A percentile compares a stretch with the other conserved stretches of the same genome.
Conservation (phyloP, 306 rosid species). For the Cucumis cinereus region DNA sequence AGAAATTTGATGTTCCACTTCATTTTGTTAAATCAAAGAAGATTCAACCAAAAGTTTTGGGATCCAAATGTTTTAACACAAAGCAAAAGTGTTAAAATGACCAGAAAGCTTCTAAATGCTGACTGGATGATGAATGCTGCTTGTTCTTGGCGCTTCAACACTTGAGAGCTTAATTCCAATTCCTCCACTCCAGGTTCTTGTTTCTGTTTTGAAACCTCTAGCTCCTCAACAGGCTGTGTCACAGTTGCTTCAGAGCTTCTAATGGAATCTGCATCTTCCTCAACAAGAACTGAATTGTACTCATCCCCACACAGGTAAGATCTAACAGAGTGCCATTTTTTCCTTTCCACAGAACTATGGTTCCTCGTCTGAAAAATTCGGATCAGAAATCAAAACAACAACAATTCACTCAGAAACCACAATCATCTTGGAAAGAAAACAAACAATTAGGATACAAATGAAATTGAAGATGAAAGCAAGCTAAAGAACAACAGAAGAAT, state of each 20-base stretch:
- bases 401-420: neutral
- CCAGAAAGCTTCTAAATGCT: constrained; percentile 64
- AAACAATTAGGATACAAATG: neutral
- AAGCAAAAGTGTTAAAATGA: constrained; percentile 12
- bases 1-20: neutral
- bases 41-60: neutral
- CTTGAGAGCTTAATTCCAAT: constrained; percentile 9
- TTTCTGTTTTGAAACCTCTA: constrained; percentile 11
- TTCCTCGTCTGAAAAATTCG: constrained; percentile 32
- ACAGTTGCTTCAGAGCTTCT: constrained; percentile 47
- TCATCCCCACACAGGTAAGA: constrained; percentile 88
- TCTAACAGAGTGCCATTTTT: constrained; percentile 66
- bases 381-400: neutral
- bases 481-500: neutral
- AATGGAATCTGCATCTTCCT: constrained; percentile 59
- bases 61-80: neutral
- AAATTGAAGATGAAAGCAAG: neutral
- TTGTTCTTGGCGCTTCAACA: constrained; percentile 33
- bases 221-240: constrained; percentile 32
- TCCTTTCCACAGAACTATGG: constrained; percentile 40
- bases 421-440: neutral
- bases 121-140: constrained; percentile 71
- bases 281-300: constrained; percentile 55
- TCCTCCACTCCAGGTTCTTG: constrained; percentile 20
- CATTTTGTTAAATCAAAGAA: neutral